Base-by-base conservation (phyloP, 2,329 filamentous ascomycete genomes). In the Periconia sp. region DNA sequence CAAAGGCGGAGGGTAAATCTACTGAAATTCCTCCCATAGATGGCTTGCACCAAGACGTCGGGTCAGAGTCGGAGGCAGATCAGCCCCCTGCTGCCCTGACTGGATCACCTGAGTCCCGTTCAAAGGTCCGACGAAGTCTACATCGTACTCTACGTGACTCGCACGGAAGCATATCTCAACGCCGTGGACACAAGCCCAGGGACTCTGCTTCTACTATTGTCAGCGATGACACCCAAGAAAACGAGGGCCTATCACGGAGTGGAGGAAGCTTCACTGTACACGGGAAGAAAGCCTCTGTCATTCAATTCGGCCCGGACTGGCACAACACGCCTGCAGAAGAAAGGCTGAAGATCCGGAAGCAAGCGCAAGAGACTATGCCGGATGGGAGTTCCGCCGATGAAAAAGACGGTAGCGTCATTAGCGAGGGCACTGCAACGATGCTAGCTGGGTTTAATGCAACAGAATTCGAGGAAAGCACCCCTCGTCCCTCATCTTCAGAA, bases 201-300 rank as follows among this genome's bases (percentile, higher is more conserved):
- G 90, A 95, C 36, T 86, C 85, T 4, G 73, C 79, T 3, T 83
- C 83, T 3, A 86, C 81, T 28, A 70, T 77, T 34, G 76, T 77
- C 12, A 72, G 78, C 35, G 65, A 61, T 63, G 78, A 60, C 45
- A 64, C 50, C 52, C 68, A 50, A 59, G 80, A 72, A 75, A 87
- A 64, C 25, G 87, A 89, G 55, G 84, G 87, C 9, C 78, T 99
- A 10, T 78, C 87, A 5, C 84, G 94, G 34, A 87, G 87, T 10
- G 84, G 88, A 10, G 90, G 90, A 4, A 95, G 89, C 59, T 99
- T 99, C 68, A 95, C 94, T 4, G 86, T 99, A 4, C 94, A 99
- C 63, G 92, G 94, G 48, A 99, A 97, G 76, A 97, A 99, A 71
- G 94, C 94, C 3, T 96, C 91, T 1, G 89, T 99, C 42, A 89